A percentile compares a stretch with the other conserved stretches of the same genome.
Conservation (phyloP, 495 filamentous ascomycete species). For the Thozetella sp. region DNA sequence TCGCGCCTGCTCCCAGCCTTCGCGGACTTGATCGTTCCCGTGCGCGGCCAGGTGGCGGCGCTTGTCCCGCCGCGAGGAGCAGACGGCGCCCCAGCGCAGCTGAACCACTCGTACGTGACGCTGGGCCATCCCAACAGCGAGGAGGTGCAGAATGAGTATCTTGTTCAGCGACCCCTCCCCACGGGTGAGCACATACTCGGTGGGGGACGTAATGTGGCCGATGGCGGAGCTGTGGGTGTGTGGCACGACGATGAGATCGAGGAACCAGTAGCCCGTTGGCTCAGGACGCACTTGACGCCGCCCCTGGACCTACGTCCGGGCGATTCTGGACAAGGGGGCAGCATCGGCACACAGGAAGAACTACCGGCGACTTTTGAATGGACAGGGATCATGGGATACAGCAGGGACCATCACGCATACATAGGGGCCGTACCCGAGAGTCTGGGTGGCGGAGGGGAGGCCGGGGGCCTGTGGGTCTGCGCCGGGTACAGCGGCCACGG, state of each 20-base stretch:
- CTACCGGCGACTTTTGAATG: slow-evolving; percentile 65
- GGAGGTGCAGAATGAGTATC: slow-evolving; percentile 58
- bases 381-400: slow-evolving; percentile 85
- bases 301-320: slow-evolving; percentile 18
- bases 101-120: slow-evolving; percentile 57
- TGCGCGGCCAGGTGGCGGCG: slow-evolving; percentile 73
- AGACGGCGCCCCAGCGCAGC: slow-evolving; percentile 5
- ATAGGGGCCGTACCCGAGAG: slow-evolving; percentile 58
- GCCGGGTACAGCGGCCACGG: slow-evolving; percentile 76
- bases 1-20: slow-evolving; percentile 71
- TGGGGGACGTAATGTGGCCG: slow-evolving; percentile 35
- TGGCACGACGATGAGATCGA: slow-evolving; percentile 61
- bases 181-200: slow-evolving; percentile 61
- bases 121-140: not conserved
- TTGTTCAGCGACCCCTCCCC: slow-evolving; percentile 64
- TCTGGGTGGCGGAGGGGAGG: slow-evolving; percentile 30
- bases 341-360: slow-evolving; percentile 26
- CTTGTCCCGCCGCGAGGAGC: slow-evolving; percentile 52
- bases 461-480: slow-evolving; percentile 55
- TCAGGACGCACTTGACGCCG: slow-evolving; percentile 36
- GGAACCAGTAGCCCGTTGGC: slow-evolving; percentile 51
- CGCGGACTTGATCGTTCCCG: slow-evolving; percentile 72
- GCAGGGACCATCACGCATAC: slow-evolving; percentile 68
- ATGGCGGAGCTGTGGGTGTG: slow-evolving; percentile 51
- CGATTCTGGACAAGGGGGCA: not conserved